These are phyloP conservation scores for Cladophialophora yegresii DNA, from an alignment of 2,329 filamentous ascomycete species.

Conservation along the genomic window DNA sequence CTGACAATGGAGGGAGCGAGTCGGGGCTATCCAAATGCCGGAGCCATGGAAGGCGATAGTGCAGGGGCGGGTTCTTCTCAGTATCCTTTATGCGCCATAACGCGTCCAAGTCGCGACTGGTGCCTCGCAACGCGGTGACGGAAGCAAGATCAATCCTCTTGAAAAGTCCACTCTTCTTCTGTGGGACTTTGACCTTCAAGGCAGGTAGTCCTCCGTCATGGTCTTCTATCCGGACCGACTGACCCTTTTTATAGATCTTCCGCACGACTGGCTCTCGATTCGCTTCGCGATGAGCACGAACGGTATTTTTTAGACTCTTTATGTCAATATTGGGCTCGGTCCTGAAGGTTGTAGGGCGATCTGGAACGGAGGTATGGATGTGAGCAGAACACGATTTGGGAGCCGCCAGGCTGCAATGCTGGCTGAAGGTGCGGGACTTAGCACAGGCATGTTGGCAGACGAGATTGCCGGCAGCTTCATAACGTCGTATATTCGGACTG, in stretches of 20 bases:
- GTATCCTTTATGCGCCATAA: constrained; percentile 27
- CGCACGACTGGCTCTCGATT: constrained; percentile 40
- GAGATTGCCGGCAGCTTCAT: constrained; percentile 13
- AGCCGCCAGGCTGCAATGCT: constrained; percentile 5
- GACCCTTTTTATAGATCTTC: constrained; percentile 23
- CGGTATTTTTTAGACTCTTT: constrained; percentile 40
- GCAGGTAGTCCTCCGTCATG: neutral
- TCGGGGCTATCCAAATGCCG: constrained; percentile 1
- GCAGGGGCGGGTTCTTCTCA: constrained; percentile 4
- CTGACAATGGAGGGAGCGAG: constrained; percentile 1
- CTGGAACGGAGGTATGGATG: neutral
- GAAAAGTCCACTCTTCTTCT: neutral
- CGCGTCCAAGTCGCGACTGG: constrained; percentile 15
- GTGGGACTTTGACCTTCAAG: neutral
- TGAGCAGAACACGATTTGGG: neutral
- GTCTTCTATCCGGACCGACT: constrained; percentile 1
- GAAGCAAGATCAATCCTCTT: constrained; percentile 10
- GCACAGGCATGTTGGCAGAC: neutral
- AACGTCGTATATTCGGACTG: constrained; percentile 4
- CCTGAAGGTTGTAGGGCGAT: neutral
- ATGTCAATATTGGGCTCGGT: constrained; percentile 35
- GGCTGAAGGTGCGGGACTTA: neutral
- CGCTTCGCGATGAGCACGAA: constrained; percentile 41
- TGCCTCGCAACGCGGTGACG: constrained; percentile 21
- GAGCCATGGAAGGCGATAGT: constrained; percentile 27